These are phyloP conservation scores for Raphanus raphanistrum DNA, from an alignment of 345 rosid genomes.

Conservation along the genomic window DNA sequence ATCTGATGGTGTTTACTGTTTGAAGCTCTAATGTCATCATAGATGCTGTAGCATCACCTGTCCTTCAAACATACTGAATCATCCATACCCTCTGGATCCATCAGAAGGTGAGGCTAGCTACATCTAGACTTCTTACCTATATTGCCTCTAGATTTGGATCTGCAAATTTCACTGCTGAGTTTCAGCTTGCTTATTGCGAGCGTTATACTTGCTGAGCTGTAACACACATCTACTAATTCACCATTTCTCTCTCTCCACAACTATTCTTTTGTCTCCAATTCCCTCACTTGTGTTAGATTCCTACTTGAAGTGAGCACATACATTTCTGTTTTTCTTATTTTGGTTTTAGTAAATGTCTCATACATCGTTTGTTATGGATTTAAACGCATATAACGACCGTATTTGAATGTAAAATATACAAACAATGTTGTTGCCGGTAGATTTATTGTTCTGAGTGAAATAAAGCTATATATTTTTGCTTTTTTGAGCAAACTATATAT, in stretches of 20 bases:
- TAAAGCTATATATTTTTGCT: not conserved
- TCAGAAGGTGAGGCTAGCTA: constrained; percentile 33
- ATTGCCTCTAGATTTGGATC: constrained; percentile 37
- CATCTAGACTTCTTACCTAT: constrained; percentile 26
- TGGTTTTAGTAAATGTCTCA: constrained; percentile 18
- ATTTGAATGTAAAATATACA: not conserved
- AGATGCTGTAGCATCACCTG: constrained; percentile 39
- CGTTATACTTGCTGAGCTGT: constrained; percentile 37
- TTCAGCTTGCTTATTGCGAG: constrained; percentile 40
- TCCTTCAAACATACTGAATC: constrained; percentile 39
- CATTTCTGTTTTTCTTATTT: constrained; percentile 21
- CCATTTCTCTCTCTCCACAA: constrained; percentile 7
- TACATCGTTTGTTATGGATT: constrained; percentile 9
- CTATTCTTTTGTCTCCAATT: constrained; percentile 31
- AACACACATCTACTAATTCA: constrained; percentile 11
- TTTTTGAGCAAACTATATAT: too few species aligned
- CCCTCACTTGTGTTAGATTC: constrained; percentile 4
- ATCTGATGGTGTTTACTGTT: constrained; percentile 36
- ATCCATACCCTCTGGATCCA: constrained; percentile 36
- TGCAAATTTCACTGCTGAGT: constrained; percentile 25
- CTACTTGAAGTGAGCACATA: constrained; percentile 23
- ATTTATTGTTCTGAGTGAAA: not conserved
- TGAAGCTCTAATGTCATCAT: constrained; percentile 27
- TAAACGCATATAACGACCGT: not conserved
- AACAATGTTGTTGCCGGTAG: not conserved